Evolutionary conservation across 2,329 filamentous ascomycete species (phyloP), one percentile per base, ranked within the genome.

Genomic region (Claviceps monticola): DNA sequence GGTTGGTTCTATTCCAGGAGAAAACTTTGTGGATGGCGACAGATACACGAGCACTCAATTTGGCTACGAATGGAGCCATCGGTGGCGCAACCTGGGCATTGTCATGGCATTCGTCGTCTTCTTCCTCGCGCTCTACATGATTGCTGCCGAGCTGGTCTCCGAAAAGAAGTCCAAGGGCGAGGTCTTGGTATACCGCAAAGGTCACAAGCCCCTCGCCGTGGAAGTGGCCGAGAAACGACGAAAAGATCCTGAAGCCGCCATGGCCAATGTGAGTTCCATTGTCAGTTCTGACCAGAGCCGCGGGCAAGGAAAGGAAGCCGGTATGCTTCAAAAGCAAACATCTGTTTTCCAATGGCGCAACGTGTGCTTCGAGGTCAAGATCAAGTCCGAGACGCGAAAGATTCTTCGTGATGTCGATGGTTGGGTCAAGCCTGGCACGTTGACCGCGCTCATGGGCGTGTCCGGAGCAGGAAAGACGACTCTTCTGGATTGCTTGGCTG

Each of bases 401-500:
- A 86, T 96, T 60, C 72, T 96, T 54, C 83, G 95, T 60, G 74
- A 93, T 56, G 86, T 95, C 13, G 86, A 94, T 62, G 90, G 90
- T 38, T 96, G 88, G 86, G 88, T 96, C 54, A 93, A 94, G 68
- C 90, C 90, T 3, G 90, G 90, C 54, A 95, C 88, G 16, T 67
- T 95, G 51, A 95, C 89, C 13, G 89, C 88, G 41, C 74, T 95
- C 3, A 95, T 95, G 89, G 86, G 88, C 70, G 87, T 90, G 7
- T 89, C 85, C 36, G 89, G 90, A 58, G 90, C 90, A n/a, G 90
- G 90, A 53, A 96, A 96, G 68, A 96, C 90, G 0, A 95, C 90
- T 1, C 77, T 96, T 29, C 71, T 96, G 36, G 87, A 95, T 67
- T 86, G 87, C 38, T 74, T 96, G 57, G 90, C 90, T 46, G 86